Percentiles rank a stretch among this genome's conserved stretches.
Conservation (phyloP, 306 rosid genomes). For the Quercus cerris region DNA sequence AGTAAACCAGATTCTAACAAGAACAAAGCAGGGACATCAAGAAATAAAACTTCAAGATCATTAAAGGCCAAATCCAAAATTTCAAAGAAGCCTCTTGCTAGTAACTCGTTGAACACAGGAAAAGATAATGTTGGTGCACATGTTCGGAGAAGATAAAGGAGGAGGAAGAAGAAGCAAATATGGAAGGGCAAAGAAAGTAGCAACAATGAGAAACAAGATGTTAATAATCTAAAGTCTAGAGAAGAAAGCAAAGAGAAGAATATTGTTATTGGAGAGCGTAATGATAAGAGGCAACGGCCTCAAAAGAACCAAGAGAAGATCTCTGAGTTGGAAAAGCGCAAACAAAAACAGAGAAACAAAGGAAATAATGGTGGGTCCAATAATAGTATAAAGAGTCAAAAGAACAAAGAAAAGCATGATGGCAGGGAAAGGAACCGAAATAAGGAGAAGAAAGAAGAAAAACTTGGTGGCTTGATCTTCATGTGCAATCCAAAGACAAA, state of each 20-base stretch:
- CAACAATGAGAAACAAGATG: conserved; percentile 21
- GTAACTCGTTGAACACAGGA: conserved; percentile 15
- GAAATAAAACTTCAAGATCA: conserved; percentile 33
- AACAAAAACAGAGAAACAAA: conserved; percentile 23
- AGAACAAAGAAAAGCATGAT: conserved; percentile 23
- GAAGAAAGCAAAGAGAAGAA: conserved; percentile 26
- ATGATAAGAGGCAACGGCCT: conserved; percentile 28
- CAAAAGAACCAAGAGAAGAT: conserved; percentile 22
- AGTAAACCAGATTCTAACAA: conserved; percentile 18
- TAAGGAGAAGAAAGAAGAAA: conserved; percentile 39
- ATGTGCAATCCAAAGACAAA: conserved; percentile 90
- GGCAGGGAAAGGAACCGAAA: conserved; percentile 20
- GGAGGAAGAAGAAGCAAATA: conserved; percentile 19
- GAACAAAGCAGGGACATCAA: conserved; percentile 6
- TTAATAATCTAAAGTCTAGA: conserved; percentile 21
- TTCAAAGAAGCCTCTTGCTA: conserved; percentile 42
- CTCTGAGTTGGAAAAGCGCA: conserved; percentile 22
- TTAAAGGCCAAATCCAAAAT: conserved; percentile 56
- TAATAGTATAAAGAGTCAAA: conserved; percentile 24
- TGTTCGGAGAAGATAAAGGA: conserved; percentile 20
- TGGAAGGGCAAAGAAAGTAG: conserved; percentile 20
- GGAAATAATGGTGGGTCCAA: conserved; percentile 28
- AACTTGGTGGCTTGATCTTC: conserved; percentile 80
- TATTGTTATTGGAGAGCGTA: conserved; percentile 19
- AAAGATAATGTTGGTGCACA: conserved; percentile 18